These are phyloP conservation scores for Vigna trinervia DNA, from an alignment of 306 rosid genomes.

Conservation along the genomic window DNA sequence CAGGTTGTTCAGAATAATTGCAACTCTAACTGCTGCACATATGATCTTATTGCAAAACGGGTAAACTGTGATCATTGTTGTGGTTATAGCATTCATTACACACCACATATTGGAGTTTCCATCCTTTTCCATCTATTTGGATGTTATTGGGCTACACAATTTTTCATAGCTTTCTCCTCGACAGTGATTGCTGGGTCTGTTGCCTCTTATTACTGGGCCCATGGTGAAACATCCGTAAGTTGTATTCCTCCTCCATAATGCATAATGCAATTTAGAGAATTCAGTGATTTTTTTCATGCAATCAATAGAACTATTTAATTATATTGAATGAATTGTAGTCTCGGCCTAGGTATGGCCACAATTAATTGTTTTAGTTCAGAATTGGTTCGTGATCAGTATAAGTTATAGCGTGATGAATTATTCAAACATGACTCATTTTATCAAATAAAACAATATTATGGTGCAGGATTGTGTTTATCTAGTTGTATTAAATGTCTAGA, in stretches of 20 bases:
- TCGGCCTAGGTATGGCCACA: constrained; percentile 8
- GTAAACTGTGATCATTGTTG: constrained; percentile 90
- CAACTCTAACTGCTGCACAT: constrained; percentile 87
- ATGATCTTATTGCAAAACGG: constrained; percentile 75
- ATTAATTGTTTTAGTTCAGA: constrained; percentile 24
- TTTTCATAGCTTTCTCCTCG: constrained; percentile 84
- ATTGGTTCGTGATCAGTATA: constrained; percentile 25
- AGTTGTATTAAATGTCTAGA: constrained; percentile 16
- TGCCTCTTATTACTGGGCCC: constrained; percentile 95
- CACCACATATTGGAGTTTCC: constrained; percentile 88
- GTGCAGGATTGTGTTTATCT: constrained; percentile 19
- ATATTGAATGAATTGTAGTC: neutral
- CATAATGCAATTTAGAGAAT: constrained; percentile 3
- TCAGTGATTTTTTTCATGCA: constrained; percentile 25
- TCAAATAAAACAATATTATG: neutral
- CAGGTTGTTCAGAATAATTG: constrained; percentile 84
- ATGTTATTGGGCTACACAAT: constrained; percentile 94
- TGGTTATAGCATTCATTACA: constrained; percentile 87
- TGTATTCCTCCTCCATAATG: constrained; percentile 38
- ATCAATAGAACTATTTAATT: constrained; percentile 30
- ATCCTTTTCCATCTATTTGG: constrained; percentile 96
- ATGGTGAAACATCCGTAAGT: constrained; percentile 88
- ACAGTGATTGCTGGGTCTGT: constrained; percentile 95
- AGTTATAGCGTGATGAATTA: constrained; percentile 15
- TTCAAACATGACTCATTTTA: constrained; percentile 17